phyloP scores from a whole-genome alignment of 768 basidiomycete genomes.

The Cyclocybe aegerita region DNA sequence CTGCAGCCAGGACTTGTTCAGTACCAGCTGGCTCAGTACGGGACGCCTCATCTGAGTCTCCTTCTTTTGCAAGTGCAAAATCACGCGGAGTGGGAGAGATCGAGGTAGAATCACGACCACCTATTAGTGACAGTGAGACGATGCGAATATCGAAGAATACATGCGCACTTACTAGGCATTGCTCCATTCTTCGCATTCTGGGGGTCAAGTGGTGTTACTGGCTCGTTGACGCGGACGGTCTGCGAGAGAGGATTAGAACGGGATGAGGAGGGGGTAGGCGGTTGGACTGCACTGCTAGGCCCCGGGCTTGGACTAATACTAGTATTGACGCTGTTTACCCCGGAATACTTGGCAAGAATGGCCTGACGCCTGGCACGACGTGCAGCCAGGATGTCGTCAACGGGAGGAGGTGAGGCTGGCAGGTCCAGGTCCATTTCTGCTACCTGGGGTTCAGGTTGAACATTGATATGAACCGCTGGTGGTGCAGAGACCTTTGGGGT shows the following conservation, averaged over 20 bases:
- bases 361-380: constrained; percentile 74
- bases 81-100: constrained; percentile 55
- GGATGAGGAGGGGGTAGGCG: constrained; percentile 54
- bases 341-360: constrained; percentile 76
- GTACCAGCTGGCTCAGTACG: constrained; percentile 44
- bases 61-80: constrained; percentile 71
- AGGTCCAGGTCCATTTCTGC: constrained; percentile 58
- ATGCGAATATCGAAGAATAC: constrained; percentile 2
- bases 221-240: constrained; percentile 44
- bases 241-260: constrained; percentile 66
- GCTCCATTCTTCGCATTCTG: constrained; percentile 8
- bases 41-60: constrained; percentile 43
- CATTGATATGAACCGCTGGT: constrained; percentile 6
- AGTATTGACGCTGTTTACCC: constrained; percentile 37
- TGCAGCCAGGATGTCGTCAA: constrained; percentile 66
- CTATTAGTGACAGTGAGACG: constrained; percentile 24
- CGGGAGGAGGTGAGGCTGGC: constrained; percentile 49
- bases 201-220: constrained; percentile 17
- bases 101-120: constrained; percentile 53
- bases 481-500: constrained; percentile 1
- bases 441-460: constrained; percentile 27
- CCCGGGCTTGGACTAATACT: constrained; percentile 57
- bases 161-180: constrained; percentile 15
- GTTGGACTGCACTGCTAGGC: constrained; percentile 73
- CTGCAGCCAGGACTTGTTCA: constrained; percentile 86